Conservation (phyloP, 2,329 filamentous ascomycete genomes). For the Pseudogymnoascus sp. region DNA sequence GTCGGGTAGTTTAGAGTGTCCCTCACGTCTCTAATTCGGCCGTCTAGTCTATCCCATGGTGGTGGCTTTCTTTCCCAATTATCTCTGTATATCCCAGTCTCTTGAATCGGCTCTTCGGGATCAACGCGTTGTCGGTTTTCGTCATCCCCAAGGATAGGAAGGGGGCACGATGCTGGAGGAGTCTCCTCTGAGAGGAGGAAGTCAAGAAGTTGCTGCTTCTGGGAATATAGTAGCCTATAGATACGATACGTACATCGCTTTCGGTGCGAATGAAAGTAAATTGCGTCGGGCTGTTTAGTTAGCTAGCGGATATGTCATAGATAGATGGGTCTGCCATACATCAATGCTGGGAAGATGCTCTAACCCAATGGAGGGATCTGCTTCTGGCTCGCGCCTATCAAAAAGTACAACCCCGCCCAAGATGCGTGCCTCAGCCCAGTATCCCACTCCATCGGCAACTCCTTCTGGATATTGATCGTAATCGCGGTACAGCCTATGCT, state of each 20-base stretch:
- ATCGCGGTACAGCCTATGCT: constrained; percentile 23
- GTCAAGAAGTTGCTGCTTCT: constrained; percentile 17
- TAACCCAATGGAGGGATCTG: background rate
- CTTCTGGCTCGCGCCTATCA: constrained; percentile 15
- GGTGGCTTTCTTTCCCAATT: constrained; percentile 23
- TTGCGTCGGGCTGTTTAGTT: background rate
- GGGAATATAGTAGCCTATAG: constrained; percentile 17
- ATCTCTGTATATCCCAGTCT: constrained; percentile 26
- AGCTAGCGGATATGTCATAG: too few relatives aligned
- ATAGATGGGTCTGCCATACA: background rate
- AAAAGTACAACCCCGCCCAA: constrained; percentile 28
- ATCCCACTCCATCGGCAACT: constrained; percentile 25
- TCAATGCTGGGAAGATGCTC: background rate
- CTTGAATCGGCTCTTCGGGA: constrained; percentile 22
- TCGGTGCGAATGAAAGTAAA: constrained; percentile 18
- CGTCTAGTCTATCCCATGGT: background rate
- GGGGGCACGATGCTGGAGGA: constrained; percentile 1
- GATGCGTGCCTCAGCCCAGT: constrained; percentile 26
- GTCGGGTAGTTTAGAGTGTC: background rate
- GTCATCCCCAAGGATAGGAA: constrained; percentile 17
- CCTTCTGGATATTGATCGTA: constrained; percentile 27
- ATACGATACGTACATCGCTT: constrained; percentile 17
- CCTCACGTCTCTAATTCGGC: background rate
- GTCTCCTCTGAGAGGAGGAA: constrained; percentile 13
- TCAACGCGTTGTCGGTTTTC: constrained; percentile 24